phyloP scores from a whole-genome alignment of 257 asterid genomes.

The Gardenia jasminoides region DNA sequence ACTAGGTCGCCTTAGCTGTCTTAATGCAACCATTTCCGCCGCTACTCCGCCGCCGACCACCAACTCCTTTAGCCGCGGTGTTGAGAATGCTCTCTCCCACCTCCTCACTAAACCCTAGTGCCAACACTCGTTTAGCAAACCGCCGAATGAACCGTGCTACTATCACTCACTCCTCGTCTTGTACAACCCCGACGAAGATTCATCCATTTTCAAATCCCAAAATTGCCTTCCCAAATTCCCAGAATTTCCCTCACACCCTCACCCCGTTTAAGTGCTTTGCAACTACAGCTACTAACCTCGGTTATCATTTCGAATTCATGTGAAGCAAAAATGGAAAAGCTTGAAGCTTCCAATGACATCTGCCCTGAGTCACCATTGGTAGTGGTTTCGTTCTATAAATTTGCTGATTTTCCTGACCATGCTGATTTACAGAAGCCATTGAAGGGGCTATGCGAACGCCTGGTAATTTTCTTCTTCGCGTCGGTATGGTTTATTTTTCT shows the following conservation, averaged over 20 bases:
- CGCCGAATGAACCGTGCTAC: neutral
- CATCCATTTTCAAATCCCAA: constrained; percentile 37
- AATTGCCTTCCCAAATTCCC: constrained; percentile 26
- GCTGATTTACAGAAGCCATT: constrained; percentile 70
- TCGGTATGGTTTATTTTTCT: neutral
- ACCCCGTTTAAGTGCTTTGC: constrained; percentile 31
- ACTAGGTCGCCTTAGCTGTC: constrained; percentile 14
- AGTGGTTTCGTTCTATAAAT: constrained; percentile 83
- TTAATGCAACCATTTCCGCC: constrained; percentile 20
- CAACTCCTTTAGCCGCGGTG: constrained; percentile 1
- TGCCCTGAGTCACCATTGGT: constrained; percentile 42
- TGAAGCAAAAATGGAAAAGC: neutral
- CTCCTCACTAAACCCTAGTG: neutral
- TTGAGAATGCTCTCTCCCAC: constrained; percentile 17
- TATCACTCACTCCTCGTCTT: neutral
- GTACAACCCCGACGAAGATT: constrained; percentile 9
- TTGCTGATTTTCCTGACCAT: constrained; percentile 78
- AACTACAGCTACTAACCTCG: constrained; percentile 18
- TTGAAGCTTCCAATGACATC: constrained; percentile 13
- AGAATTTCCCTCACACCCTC: constrained; percentile 16
- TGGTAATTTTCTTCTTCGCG: constrained; percentile 40
- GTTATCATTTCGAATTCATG: constrained; percentile 3
- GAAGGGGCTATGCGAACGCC: constrained; percentile 71
- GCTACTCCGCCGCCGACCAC: constrained; percentile 3
- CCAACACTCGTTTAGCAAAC: neutral